A percentile compares a stretch with the other conserved stretches of the same genome.
These are phyloP conservation scores for Lotmaria passim DNA, from an alignment of 208 protist species.

Conservation along the genomic window DNA sequence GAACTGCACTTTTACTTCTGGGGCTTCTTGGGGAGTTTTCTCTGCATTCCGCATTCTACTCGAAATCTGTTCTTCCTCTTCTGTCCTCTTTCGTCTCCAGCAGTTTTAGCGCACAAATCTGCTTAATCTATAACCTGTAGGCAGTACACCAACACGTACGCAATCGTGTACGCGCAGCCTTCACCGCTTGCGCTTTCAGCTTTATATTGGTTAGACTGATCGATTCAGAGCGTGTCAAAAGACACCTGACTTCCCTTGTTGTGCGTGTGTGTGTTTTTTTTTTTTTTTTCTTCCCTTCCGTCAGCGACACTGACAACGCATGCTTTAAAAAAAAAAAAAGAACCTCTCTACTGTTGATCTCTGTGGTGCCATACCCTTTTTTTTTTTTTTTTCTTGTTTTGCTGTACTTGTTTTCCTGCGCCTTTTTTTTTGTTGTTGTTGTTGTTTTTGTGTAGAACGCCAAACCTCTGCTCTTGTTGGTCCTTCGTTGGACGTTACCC, in stretches of 20 bases:
- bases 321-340: slow-evolving; percentile 4
- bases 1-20: too few relatives aligned
- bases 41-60: too few relatives aligned
- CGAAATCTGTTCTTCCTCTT: not conserved
- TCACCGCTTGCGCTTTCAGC: not conserved
- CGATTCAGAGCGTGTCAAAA: not conserved
- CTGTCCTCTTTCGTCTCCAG: not conserved
- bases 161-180: not conserved
- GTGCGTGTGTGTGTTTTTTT: too few relatives aligned
- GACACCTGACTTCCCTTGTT: too few relatives aligned
- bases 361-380: not conserved
- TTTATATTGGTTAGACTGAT: not conserved
- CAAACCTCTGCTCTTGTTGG: too few relatives aligned
- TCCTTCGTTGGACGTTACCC: too few relatives aligned
- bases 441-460: not conserved
- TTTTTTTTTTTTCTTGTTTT: not conserved
- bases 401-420: too few relatives aligned
- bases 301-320: not conserved
- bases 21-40: too few relatives aligned
- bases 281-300: not conserved
- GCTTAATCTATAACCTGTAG: not conserved
- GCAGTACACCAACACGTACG: not conserved
- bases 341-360: not conserved
- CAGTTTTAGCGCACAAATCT: too few relatives aligned
- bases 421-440: not conserved